These are phyloP conservation scores for Danielia oregonensis DNA, from an alignment of 805 yeast species.

Conservation along the genomic window DNA sequence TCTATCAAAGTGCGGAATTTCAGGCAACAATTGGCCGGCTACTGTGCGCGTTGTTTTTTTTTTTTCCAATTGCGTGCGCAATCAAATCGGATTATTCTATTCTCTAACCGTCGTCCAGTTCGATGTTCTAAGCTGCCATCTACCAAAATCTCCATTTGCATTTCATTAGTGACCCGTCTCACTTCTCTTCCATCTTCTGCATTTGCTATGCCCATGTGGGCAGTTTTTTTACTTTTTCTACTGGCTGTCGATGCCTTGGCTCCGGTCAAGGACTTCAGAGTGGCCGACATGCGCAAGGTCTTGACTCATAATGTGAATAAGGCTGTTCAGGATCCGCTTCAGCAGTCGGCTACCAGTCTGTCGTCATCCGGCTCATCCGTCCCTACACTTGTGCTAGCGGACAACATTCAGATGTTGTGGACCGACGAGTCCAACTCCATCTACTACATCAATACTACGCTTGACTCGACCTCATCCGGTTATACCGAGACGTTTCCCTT, in stretches of 20 bases:
- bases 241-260: conserved; percentile 2
- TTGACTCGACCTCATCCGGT: conserved; percentile 16
- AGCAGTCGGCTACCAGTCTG: background rate
- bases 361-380: background rate
- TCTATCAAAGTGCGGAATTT: no score
- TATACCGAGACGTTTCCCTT: conserved; percentile 43
- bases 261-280: conserved; percentile 14
- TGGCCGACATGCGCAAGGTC: conserved; percentile 3
- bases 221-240: background rate
- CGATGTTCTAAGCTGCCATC: no score
- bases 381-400: conserved; percentile 3
- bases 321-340: background rate
- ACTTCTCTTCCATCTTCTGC: no score
- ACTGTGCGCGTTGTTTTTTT: no score
- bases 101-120: no score
- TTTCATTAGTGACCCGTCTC: no score
- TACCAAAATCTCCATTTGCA: no score
- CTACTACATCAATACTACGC: conserved; percentile 9
- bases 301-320: background rate
- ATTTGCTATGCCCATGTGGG: background rate
- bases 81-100: no score
- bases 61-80: no score
- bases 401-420: conserved; percentile 4
- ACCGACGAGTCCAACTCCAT: conserved; percentile 12
- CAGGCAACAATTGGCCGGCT: no score